Conservation (phyloP, 768 basidiomycete genomes). For the Gelatoporia subvermispora region DNA sequence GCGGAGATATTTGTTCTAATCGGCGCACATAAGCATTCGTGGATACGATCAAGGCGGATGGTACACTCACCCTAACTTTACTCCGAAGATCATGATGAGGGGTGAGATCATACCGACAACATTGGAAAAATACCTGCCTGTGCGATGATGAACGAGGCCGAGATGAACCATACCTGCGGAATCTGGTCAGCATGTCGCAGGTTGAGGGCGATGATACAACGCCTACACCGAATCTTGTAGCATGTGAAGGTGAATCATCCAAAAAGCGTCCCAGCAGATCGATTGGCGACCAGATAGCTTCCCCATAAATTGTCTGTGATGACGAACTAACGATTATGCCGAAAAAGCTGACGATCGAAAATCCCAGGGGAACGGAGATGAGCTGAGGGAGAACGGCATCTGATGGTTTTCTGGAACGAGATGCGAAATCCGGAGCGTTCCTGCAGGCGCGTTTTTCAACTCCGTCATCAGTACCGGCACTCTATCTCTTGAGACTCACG, state of each 20-base stretch:
- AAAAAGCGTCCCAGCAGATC: slow-evolving; percentile 66
- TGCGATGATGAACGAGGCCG: slow-evolving; percentile 73
- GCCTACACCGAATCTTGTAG: slow-evolving; percentile 63
- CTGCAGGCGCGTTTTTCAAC: slow-evolving; percentile 26
- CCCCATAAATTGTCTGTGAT: slow-evolving; percentile 69
- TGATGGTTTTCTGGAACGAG: slow-evolving; percentile 48
- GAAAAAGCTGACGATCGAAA: slow-evolving; percentile 71
- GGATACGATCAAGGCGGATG: background rate
- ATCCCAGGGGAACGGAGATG: slow-evolving; percentile 65
- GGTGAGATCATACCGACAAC: background rate
- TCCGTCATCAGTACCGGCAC: background rate
- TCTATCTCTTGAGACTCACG: slow-evolving; percentile 34
- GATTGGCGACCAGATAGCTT: slow-evolving; percentile 76
- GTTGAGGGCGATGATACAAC: background rate
- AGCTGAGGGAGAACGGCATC: slow-evolving; percentile 65
- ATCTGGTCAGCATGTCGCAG: slow-evolving; percentile 15
- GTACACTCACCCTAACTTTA: slow-evolving; percentile 16
- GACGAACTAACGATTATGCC: slow-evolving; percentile 82
- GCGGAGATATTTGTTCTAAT: slow-evolving; percentile 74
- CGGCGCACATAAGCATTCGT: slow-evolving; percentile 6
- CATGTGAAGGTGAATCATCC: slow-evolving; percentile 53
- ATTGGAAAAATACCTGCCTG: slow-evolving; percentile 37
- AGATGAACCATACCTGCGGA: slow-evolving; percentile 69
- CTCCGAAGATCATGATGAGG: background rate
- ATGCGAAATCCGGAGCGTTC: slow-evolving; percentile 76